Conservation (phyloP, 1,139 yeast genomes). For the Candida smagusa region DNA sequence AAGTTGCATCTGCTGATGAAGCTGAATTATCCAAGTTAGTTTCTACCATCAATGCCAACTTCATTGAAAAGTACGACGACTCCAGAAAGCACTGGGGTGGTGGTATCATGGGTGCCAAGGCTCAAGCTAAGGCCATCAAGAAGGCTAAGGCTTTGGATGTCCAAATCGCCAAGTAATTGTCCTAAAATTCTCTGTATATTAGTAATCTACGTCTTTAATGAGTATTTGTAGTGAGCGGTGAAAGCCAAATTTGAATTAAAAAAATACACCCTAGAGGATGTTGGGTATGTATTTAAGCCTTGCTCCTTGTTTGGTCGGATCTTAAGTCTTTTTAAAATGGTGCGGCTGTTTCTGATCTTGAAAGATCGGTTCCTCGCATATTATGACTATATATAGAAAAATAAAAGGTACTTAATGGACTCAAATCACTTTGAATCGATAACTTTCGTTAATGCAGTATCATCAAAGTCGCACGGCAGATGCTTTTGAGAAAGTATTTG, state of each 20-base stretch:
- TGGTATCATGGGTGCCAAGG: slow-evolving; percentile 94
- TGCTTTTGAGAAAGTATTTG: no score
- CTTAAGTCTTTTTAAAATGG: not conserved
- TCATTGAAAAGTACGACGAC: slow-evolving; percentile 88
- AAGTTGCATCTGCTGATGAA: slow-evolving; percentile 90
- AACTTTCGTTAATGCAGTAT: no score
- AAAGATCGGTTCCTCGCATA: no score
- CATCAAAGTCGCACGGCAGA: no score
- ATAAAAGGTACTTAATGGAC: no score
- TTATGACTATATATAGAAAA: no score
- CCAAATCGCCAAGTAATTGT: slow-evolving; percentile 11
- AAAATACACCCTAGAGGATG: not conserved
- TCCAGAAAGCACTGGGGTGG: slow-evolving; percentile 99
- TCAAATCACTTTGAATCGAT: not conserved
- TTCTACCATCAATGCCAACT: slow-evolving; percentile 91
- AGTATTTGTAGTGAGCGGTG: not conserved
- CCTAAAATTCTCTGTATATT: slow-evolving; percentile 9
- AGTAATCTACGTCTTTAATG: slow-evolving; percentile 2
- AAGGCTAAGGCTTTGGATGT: slow-evolving; percentile 40
- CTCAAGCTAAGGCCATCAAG: slow-evolving; percentile 65
- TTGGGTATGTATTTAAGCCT: not conserved
- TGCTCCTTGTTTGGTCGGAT: not conserved
- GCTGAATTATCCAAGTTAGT: slow-evolving; percentile 89
- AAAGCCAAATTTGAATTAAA: no score
- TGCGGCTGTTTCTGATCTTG: no score